Conservation (phyloP, 495 filamentous ascomycete genomes). For the Mytilinidion resinicola region DNA sequence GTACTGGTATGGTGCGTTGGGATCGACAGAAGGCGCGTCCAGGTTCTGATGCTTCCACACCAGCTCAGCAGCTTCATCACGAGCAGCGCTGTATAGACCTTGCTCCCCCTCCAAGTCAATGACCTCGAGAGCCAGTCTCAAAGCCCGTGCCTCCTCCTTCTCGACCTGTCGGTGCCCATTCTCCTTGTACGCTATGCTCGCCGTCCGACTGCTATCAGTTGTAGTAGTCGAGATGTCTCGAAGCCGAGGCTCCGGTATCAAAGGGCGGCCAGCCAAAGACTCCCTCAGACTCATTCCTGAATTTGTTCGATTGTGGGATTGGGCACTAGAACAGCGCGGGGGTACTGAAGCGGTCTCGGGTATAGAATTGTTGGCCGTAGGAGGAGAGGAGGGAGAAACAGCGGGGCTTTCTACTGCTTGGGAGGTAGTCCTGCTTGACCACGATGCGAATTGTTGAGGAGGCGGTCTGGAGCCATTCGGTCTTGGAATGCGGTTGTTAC, state of each 20-base stretch:
- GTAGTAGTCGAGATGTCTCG: conserved; percentile 9
- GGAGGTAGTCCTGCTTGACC: conserved; percentile 53
- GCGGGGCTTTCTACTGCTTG: conserved; percentile 15
- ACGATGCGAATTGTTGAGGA: conserved; percentile 62
- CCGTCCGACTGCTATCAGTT: conserved; percentile 9
- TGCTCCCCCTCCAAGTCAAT: conserved; percentile 68
- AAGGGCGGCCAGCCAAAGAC: conserved; percentile 19
- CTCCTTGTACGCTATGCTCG: conserved; percentile 62
- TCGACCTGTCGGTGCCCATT: conserved; percentile 77
- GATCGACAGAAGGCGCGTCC: conserved; percentile 46
- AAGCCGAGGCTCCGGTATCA: conserved; percentile 21
- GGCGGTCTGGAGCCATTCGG: conserved; percentile 28
- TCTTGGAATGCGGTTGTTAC: conserved; percentile 67
- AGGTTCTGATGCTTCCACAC: conserved; percentile 79
- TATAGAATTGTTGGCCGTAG: conserved; percentile 16
- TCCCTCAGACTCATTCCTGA: conserved; percentile 26
- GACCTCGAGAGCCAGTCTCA: conserved; percentile 74
- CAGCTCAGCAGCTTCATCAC: conserved; percentile 79
- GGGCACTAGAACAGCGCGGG: neutral
- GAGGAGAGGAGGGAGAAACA: conserved; percentile 19
- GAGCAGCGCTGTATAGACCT: conserved; percentile 64
- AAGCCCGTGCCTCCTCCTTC: conserved; percentile 70
- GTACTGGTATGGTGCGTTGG: conserved; percentile 57
- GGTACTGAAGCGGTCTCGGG: neutral
- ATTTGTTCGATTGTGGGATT: conserved; percentile 17